phyloP scores from a whole-genome alignment of 768 basidiomycete genomes.

The Ephemerocybe angulata region DNA sequence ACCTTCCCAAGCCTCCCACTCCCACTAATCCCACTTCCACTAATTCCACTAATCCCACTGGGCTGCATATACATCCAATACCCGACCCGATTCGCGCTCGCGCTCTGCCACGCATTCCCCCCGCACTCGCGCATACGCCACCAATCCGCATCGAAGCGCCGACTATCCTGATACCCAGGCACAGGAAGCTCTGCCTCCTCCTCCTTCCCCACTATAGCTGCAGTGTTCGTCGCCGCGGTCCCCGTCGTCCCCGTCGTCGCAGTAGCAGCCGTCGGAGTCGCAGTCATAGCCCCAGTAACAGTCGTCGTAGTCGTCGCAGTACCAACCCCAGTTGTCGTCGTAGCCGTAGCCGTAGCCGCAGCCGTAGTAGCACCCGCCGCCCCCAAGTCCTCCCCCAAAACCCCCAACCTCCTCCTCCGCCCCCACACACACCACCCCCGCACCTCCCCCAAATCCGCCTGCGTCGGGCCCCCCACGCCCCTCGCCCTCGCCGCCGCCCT shows the following conservation, averaged over 20 bases:
- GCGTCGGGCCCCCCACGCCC: slow-evolving; percentile 37
- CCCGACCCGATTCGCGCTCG: neutral
- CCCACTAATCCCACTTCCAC: too few species aligned
- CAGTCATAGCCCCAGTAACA: slow-evolving; percentile 12
- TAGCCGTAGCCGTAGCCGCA: neutral
- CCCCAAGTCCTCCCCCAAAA: neutral
- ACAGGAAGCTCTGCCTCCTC: too few species aligned
- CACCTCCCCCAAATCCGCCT: slow-evolving; percentile 57
- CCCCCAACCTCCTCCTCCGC: neutral
- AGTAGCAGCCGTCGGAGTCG: slow-evolving; percentile 9
- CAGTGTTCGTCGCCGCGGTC: slow-evolving; percentile 9
- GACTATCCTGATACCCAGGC: slow-evolving; percentile 33
- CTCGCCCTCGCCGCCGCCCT: slow-evolving; percentile 23
- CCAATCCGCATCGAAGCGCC: slow-evolving; percentile 57
- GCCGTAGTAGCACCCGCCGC: neutral
- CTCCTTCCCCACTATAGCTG: neutral
- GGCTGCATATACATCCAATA: slow-evolving; percentile 4
- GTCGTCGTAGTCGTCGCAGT: neutral
- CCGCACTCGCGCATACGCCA: slow-evolving; percentile 47
- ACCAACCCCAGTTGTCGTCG: slow-evolving; percentile 29
- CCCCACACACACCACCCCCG: neutral
- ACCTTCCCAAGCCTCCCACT: too few species aligned
- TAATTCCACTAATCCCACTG: too few species aligned
- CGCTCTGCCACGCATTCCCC: slow-evolving; percentile 21
- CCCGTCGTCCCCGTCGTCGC: slow-evolving; percentile 11